Evolutionary conservation across 176 grass and related monocot genomes (phyloP).

Genomic region (Paspalum notatum): DNA sequence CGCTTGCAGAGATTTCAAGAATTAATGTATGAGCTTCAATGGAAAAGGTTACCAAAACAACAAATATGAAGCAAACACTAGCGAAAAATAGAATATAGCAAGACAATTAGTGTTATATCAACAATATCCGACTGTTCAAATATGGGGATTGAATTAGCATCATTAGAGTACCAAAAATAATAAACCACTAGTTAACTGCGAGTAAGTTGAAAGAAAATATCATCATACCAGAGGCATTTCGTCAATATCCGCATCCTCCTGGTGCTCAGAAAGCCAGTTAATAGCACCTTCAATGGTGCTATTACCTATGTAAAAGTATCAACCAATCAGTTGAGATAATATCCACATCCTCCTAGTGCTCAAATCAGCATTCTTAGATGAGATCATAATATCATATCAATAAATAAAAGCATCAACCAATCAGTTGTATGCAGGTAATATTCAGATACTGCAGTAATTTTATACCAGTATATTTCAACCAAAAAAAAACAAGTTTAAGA

Average conservation of each 20-base stretch:
- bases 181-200: background rate
- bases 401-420: background rate
- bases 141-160: constrained; percentile 1
- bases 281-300: constrained; percentile 96
- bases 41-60: constrained; percentile 10
- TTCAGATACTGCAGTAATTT: constrained; percentile 12
- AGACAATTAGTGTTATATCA: constrained; percentile 17
- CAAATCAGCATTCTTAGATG: no score
- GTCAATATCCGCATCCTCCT: constrained; percentile 93
- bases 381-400: no score
- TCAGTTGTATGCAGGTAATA: background rate
- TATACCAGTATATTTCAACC: background rate
- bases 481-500: background rate
- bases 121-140: constrained; percentile 5
- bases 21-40: background rate
- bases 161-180: constrained; percentile 9
- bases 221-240: constrained; percentile 93
- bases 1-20: background rate
- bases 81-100: background rate
- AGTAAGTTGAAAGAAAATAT: background rate
- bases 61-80: constrained; percentile 1
- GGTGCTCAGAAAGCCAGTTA: constrained; percentile 97
- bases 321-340: constrained; percentile 1
- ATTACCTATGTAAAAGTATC: constrained; percentile 72
- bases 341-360: no score